Evolutionary conservation across 1,284 basidiomycete species (phyloP).

Genomic region (Marasmius fiardii): DNA sequence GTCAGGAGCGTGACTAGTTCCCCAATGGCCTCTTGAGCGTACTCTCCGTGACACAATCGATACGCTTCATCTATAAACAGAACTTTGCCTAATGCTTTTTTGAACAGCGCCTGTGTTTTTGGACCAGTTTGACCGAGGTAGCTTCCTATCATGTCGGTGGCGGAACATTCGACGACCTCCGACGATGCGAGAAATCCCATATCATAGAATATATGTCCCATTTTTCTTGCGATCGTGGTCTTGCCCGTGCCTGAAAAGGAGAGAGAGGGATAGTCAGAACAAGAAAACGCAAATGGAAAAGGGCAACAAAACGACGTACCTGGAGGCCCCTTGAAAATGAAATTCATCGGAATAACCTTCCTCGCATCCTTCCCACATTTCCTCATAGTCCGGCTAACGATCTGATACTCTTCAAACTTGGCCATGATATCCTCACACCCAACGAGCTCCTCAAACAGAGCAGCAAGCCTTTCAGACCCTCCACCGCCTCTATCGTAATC

Average conservation of each 20-base stretch:
- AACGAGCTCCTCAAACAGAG: slow-evolving; percentile 59
- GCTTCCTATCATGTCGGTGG: slow-evolving; percentile 61
- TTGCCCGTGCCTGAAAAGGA: slow-evolving; percentile 41
- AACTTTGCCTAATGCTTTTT: slow-evolving; percentile 59
- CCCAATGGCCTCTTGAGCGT: slow-evolving; percentile 65
- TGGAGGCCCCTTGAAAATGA: slow-evolving; percentile 71
- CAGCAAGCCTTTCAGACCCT: slow-evolving; percentile 46
- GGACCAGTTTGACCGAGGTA: slow-evolving; percentile 69
- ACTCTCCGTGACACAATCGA: slow-evolving; percentile 51
- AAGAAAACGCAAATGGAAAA: background rate
- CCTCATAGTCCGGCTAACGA: slow-evolving; percentile 44
- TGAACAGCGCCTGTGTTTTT: slow-evolving; percentile 53
- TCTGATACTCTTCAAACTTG: slow-evolving; percentile 49
- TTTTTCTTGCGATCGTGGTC: slow-evolving; percentile 46
- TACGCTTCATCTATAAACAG: slow-evolving; percentile 70
- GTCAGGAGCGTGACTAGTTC: slow-evolving; percentile 63
- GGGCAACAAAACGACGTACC: slow-evolving; percentile 30
- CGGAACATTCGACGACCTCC: slow-evolving; percentile 61
- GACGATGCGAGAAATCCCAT: slow-evolving; percentile 57
- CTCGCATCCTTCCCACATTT: slow-evolving; percentile 38
- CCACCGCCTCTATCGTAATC: slow-evolving; percentile 47
- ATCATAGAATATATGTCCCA: slow-evolving; percentile 60
- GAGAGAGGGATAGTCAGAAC: background rate
- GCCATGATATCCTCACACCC: slow-evolving; percentile 52
- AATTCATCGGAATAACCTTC: slow-evolving; percentile 57